Conservation (phyloP, 1,284 basidiomycete genomes). For the Sparassis latifolia region DNA sequence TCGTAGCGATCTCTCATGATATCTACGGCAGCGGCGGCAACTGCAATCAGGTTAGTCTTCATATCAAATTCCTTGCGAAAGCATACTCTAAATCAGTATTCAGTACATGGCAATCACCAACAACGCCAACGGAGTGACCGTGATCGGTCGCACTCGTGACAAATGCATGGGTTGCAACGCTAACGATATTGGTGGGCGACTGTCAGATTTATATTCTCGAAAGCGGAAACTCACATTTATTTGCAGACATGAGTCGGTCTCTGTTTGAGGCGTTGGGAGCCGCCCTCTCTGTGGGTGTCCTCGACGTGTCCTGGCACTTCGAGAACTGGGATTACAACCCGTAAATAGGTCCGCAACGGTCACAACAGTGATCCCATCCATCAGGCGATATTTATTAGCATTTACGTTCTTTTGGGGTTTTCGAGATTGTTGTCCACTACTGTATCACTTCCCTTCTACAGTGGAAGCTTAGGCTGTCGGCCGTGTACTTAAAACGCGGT, state of each 20-base stretch:
- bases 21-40: conserved; percentile 30
- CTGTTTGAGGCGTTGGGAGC: conserved; percentile 17
- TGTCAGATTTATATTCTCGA: background rate
- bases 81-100: conserved; percentile 1
- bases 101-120: conserved; percentile 27
- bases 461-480: no score
- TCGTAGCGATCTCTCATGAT: conserved; percentile 32
- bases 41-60: conserved; percentile 30
- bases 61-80: background rate
- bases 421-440: no score
- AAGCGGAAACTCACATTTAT: background rate
- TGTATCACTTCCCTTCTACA: no score
- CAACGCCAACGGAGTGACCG: conserved; percentile 26
- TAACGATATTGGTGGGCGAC: conserved; percentile 27
- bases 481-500: no score
- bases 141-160: conserved; percentile 27
- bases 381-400: no score
- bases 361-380: no score
- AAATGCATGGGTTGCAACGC: conserved; percentile 29
- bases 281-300: conserved; percentile 14
- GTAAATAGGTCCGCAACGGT: background rate
- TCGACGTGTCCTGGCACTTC: conserved; percentile 17
- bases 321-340: conserved; percentile 7
- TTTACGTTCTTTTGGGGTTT: no score
- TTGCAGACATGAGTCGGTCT: conserved; percentile 19